phyloP scores from a whole-genome alignment of 2,329 filamentous ascomycete genomes.

The Aspergillus neotritici region DNA sequence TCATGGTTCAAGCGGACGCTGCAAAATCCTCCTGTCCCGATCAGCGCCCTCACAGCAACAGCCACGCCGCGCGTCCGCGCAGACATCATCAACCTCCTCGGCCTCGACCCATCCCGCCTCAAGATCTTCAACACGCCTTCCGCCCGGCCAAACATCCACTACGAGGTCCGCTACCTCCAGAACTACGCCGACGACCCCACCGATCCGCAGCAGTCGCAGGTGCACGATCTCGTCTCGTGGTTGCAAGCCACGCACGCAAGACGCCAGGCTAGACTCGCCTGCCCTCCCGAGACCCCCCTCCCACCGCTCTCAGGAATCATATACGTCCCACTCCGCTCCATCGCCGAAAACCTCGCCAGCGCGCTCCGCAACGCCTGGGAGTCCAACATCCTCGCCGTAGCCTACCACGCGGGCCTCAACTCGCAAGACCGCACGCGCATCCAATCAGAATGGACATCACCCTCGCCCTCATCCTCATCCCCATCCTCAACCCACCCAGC shows the following conservation, averaged over 20 bases:
- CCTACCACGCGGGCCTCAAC: conserved; percentile 59
- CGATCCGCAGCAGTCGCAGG: conserved; percentile 53
- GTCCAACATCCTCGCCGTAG: conserved; percentile 37
- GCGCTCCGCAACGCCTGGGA: conserved; percentile 25
- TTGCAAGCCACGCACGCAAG: conserved; percentile 66
- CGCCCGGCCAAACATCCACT: conserved; percentile 77
- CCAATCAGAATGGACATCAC: conserved; percentile 38
- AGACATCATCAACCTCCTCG: conserved; percentile 75
- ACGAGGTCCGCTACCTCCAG: conserved; percentile 67
- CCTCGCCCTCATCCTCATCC: conserved; percentile 7
- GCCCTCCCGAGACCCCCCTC: conserved; percentile 13
- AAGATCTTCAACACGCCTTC: conserved; percentile 79
- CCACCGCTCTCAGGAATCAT: conserved; percentile 43
- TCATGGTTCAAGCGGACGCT: conserved; percentile 69
- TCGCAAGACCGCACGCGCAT: conserved; percentile 63
- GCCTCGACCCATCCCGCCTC: conserved; percentile 58
- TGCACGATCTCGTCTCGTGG: conserved; percentile 74
- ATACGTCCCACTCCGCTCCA: conserved; percentile 40
- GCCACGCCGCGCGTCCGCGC: conserved; percentile 72
- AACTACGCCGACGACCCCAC: conserved; percentile 25
- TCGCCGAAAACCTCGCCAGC: conserved; percentile 37
- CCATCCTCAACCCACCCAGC: conserved; percentile 42
- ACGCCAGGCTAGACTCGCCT: conserved; percentile 50
- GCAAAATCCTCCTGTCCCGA: conserved; percentile 71
- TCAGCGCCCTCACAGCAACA: conserved; percentile 90